Base-by-base conservation (phyloP, 108 stramenopile genomes). In the Fistulifera pelliculosa region DNA sequence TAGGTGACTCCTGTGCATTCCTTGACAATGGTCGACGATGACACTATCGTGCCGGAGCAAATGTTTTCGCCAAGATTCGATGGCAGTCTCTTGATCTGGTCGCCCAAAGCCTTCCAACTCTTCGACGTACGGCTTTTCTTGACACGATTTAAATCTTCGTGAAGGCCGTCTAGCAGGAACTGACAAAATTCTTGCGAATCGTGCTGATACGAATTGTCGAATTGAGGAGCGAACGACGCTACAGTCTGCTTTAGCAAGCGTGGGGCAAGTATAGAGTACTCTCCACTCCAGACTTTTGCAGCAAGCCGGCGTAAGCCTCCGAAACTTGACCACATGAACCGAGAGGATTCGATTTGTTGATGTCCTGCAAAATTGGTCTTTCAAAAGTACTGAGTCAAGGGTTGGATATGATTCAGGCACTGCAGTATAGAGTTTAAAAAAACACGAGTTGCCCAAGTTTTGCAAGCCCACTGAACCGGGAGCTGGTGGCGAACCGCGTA, bases 371-470 rank as follows among this genome's bases (percentile, higher is more conserved):
- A 52, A 80, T 21, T 76, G 56, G 14, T 77, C 88, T 41, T 71
- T 61, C 12, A 94, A 62, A 60, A 99, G 94, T 35, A 35, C 31
- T 35, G 31, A 35, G 31, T 35, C 31, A 35, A 35, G 3, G 31
- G 31, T 35, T 35, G 31, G 31, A 62, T 79, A 96, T 42, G 88
- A 74, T 11, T 87, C 90, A 18, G 98, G 70, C n/a, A 75, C 71
- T 39, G 66, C 71, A 25, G 92, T 93, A 49, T 96, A 79, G 42
- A 69, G 71, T 60, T 96, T 96, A 70, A 99, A 64, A 71, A 91
- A 99, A 61, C 98, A 98, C n/a, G 91, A 89, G 64, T 99, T 99
- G 13, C 98, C 98, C 10, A 99, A 76, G 64, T 99, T 99, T 27
- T 72, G 75, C 59, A 99, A 75, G 1, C 98, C 98, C 3, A 98